Evolutionary conservation across 257 asterid species (phyloP).

Genomic region (Nicotiana knightiana): DNA sequence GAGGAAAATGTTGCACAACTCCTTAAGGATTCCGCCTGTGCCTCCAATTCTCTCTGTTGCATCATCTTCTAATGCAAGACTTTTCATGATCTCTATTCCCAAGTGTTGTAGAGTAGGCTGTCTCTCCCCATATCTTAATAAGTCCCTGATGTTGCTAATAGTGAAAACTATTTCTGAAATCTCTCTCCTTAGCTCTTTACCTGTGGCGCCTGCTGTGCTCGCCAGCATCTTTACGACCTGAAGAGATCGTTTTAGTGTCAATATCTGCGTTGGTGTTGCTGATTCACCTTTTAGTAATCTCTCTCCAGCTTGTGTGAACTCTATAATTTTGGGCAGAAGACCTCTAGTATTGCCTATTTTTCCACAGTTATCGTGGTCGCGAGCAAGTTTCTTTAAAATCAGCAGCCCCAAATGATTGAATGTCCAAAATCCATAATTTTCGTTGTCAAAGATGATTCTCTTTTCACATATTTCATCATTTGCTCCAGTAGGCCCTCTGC

Average conservation of each 20-base stretch:
- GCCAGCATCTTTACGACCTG: conserved; percentile 79
- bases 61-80: conserved; percentile 68
- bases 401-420: conserved; percentile 86
- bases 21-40: conserved; percentile 76
- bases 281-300: conserved; percentile 46
- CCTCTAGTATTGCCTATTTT: conserved; percentile 81
- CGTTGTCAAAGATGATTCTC: conserved; percentile 36
- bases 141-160: conserved; percentile 63
- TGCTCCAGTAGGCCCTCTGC: conserved; percentile 43
- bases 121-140: conserved; percentile 54
- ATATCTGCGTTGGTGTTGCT: conserved; percentile 51
- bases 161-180: conserved; percentile 84
- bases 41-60: conserved; percentile 80
- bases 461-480: conserved; percentile 72
- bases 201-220: conserved; percentile 64
- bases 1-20: conserved; percentile 52
- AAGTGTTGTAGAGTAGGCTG: conserved; percentile 60
- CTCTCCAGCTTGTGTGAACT: conserved; percentile 69
- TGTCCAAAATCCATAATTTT: conserved; percentile 52
- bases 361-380: conserved; percentile 75
- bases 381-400: conserved; percentile 79
- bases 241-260: conserved; percentile 60
- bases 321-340: conserved; percentile 70
- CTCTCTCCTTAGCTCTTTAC: conserved; percentile 64
- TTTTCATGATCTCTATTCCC: conserved; percentile 66